phyloP scores from a whole-genome alignment of 2,329 filamentous ascomycete genomes.

The Apiospora marii region DNA sequence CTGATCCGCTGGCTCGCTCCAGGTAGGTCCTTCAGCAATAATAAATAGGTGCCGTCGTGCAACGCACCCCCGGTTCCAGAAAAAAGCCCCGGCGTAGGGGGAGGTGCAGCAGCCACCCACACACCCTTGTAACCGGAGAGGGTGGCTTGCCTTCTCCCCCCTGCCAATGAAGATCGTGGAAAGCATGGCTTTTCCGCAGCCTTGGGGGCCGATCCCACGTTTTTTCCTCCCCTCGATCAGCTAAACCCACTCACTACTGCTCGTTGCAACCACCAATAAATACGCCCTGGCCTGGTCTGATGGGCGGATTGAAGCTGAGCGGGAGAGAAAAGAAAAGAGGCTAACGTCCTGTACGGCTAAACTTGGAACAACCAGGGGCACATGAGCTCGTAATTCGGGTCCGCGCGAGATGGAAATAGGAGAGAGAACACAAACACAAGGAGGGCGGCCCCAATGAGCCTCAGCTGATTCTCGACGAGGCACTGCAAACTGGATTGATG shows the following conservation, averaged over 20 bases:
- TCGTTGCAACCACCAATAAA: background rate
- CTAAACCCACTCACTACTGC: background rate
- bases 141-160: background rate
- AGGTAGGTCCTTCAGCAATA: background rate
- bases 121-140: background rate
- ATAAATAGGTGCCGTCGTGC: background rate
- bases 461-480: background rate
- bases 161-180: background rate
- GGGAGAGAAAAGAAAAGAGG: background rate
- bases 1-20: too few relatives aligned
- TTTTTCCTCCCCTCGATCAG: background rate
- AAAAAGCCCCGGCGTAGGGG: background rate
- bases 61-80: background rate
- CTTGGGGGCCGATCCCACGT: background rate
- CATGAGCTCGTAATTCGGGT: constrained; percentile 14
- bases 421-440: background rate
- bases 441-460: background rate
- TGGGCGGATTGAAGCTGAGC: background rate
- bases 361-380: constrained; percentile 10
- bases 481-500: background rate
- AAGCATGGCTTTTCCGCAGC: background rate
- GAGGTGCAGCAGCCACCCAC: background rate
- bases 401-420: background rate
- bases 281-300: background rate
- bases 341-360: background rate